Evolutionary conservation across 2,329 filamentous ascomycete species (phyloP).

Genomic region (Ustulina deusta): DNA sequence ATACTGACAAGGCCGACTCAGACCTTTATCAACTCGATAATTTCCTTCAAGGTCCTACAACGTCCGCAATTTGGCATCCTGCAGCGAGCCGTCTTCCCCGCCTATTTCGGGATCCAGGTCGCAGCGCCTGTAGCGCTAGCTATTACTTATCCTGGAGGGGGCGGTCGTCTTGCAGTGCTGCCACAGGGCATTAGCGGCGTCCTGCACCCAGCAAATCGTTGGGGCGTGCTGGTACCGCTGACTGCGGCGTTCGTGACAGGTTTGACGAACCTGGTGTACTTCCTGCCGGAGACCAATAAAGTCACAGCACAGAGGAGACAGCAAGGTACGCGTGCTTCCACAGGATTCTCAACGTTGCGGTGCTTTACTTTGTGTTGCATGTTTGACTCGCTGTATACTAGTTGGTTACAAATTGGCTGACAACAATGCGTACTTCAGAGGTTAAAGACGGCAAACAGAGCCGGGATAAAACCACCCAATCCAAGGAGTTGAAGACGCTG

Average conservation of each 20-base stretch:
- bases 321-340: slow-evolving; percentile 71
- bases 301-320: slow-evolving; percentile 80
- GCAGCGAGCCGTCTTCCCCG: slow-evolving; percentile 84
- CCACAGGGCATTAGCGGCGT: slow-evolving; percentile 66
- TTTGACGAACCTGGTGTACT: slow-evolving; percentile 74
- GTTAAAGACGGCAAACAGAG: slow-evolving; percentile 90
- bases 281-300: slow-evolving; percentile 81
- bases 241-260: slow-evolving; percentile 77
- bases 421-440: slow-evolving; percentile 61
- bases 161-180: slow-evolving; percentile 23
- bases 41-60: slow-evolving; percentile 81
- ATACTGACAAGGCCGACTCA: slow-evolving; percentile 49
- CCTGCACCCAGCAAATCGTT: slow-evolving; percentile 70
- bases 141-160: slow-evolving; percentile 79
- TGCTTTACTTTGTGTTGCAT: slow-evolving; percentile 7
- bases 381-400: background rate
- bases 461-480: slow-evolving; percentile 82
- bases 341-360: background rate
- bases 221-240: slow-evolving; percentile 75
- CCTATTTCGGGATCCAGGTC: slow-evolving; percentile 90
- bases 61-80: slow-evolving; percentile 84
- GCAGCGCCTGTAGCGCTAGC: slow-evolving; percentile 78
- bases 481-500: slow-evolving; percentile 82
- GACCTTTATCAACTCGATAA: slow-evolving; percentile 80
- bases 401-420: slow-evolving; percentile 36